Evolutionary conservation across 1,284 basidiomycete species (phyloP), one percentile per base, ranked within the genome.

Genomic region (Cryptococcus sp.): DNA sequence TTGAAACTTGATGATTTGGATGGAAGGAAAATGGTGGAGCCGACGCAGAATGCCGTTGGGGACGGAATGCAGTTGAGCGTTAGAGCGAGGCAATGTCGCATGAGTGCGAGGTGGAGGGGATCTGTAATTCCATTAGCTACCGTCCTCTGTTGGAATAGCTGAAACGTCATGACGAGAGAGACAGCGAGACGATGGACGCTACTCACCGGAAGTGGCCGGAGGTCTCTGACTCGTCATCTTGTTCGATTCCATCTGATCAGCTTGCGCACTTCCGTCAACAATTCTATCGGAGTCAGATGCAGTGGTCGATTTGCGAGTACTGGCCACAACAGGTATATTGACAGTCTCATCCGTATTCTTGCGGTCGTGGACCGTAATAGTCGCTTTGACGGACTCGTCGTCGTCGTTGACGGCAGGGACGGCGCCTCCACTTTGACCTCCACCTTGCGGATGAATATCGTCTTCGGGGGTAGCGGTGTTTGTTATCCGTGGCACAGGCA

Each of bases 11-110:
- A 72, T 23, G 60, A 75, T 62, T 63, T 78, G 6, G 81, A 60
- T 73, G 58, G 82, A 73, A 80, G 67, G 39, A 88, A 86, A 49
- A 98, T 80, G 39, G 93, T 84, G 67, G 91, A 95, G 39, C 96
- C 95, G 20, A 99, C 96, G 71, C 91, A 96, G 77, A 98, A 99
- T 0, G 94, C 95, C 0, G 88, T 88, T 2, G 85, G 85, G 7
- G 75, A 75, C 1, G 77, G 71, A 23, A 68, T 66, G 48, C 78
- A 79, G 38, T 70, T 59, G 17, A 71, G 62, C 15, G 79, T 76
- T 38, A 79, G 68, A 10, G 73, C 57, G 15, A 80, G 71, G 45
- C 76, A 78, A 57, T 75, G 70, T 20, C 60, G 60, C 66, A 80
- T 76, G 55, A 77, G 66, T 6, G 68, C 69, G 20, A 72, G 61